Evolutionary conservation across 148 eudicot species (phyloP), one percentile per base, ranked within the genome.

Genomic region (Fagopyrum tataricum): DNA sequence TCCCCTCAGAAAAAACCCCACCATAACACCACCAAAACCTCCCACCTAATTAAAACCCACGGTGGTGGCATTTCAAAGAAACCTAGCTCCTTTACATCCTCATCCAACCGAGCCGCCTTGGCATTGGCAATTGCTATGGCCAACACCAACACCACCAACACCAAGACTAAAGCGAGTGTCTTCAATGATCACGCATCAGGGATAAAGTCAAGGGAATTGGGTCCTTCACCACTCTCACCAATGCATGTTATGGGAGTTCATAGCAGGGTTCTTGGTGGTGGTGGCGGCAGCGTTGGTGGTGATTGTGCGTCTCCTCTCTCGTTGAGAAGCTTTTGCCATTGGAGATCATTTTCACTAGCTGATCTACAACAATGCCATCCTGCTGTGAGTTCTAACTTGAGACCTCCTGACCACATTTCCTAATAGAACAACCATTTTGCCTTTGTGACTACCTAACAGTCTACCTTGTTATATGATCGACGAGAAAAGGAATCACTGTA

Each of bases 301-400:
- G 37, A 31, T 31, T 31, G 37, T 31, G 43, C n/a, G 37, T 31
- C 37, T 1, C 78, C 80, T 59, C 75, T 55, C 12, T 71, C 71
- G 12, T 75, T 26, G 41, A 44, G 72, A 37, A 59, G 48, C 46
- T 73, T 79, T 31, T 48, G 77, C 1, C 70, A 73, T 18, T 85
- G 87, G 89, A 72, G 92, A 67, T 90, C 93, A 0, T 89, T 84
- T 66, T 91, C 93, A 8, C 72, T 89, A 12, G 85, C 84, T 56
- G 93, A 91, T 82, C 70, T 88, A 74, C 89, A 86, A 75, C 83
- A 87, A 8, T 81, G 84, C 77, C 69, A 64, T 18, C 43, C 43
- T 6, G 20, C 26, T 64, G 44, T 23, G 43, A 59, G 13, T 7
- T 59, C 66, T 59, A 59, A 59, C 39, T 23, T 59, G 66, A 31